phyloP scores from a whole-genome alignment of 2,329 filamentous ascomycete genomes.

The Monosporascus sp. region DNA sequence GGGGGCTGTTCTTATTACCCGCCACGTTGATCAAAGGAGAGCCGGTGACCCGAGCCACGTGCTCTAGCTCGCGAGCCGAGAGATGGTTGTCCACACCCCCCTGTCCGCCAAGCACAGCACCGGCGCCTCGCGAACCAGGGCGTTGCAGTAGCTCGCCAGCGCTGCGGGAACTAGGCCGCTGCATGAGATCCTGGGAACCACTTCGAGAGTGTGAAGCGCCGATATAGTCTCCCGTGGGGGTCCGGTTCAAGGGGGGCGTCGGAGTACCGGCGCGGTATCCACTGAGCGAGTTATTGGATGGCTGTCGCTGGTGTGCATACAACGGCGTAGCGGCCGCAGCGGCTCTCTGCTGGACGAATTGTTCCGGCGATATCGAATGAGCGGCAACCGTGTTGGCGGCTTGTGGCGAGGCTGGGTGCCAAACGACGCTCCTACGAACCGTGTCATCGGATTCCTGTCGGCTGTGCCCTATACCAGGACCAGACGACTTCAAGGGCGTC shows the following conservation, averaged over 20 bases:
- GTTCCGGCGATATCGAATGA: constrained; percentile 60
- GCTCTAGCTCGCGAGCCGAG: constrained; percentile 84
- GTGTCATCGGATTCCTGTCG: constrained; percentile 49
- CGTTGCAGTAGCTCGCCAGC: constrained; percentile 40
- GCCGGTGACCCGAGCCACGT: constrained; percentile 77
- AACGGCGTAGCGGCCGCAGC: constrained; percentile 50
- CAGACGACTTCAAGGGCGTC: constrained; percentile 13
- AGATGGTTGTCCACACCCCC: constrained; percentile 53
- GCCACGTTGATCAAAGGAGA: constrained; percentile 68
- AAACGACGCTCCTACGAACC: constrained; percentile 62
- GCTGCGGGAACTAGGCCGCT: constrained; percentile 54
- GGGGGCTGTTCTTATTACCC: constrained; percentile 45
- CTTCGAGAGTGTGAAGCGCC: constrained; percentile 37
- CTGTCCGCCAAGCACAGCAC: constrained; percentile 38
- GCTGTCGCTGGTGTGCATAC: constrained; percentile 55
- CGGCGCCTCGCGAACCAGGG: constrained; percentile 51
- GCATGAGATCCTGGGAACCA: constrained; percentile 36
- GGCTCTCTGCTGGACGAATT: constrained; percentile 77
- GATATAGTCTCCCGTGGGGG: constrained; percentile 36
- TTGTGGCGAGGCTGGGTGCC: constrained; percentile 64
- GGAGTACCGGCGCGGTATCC: constrained; percentile 35
- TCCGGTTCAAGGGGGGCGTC: constrained; percentile 37
- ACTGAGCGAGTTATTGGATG: constrained; percentile 46
- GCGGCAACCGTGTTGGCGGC: constrained; percentile 43
- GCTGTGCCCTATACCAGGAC: constrained; percentile 30